A percentile compares a stretch with the other conserved stretches of the same genome.
These are phyloP conservation scores for Auricularia sp. DNA, from an alignment of 768 basidiomycete genomes.

Conservation along the genomic window DNA sequence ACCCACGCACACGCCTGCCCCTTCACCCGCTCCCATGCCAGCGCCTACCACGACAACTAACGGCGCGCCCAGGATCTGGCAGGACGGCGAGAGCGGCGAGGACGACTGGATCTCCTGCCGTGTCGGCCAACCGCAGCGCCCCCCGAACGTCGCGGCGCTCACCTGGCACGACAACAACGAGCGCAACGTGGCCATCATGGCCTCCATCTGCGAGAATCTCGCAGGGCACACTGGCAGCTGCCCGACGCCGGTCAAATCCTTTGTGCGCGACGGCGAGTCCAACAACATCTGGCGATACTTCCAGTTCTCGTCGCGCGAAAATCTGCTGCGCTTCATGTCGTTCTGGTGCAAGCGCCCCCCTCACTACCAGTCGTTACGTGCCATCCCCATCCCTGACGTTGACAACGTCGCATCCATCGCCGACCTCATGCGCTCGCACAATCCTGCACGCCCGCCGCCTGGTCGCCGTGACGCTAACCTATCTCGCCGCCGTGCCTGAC, in stretches of 20 bases:
- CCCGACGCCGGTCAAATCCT: not conserved
- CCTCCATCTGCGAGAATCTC: not conserved
- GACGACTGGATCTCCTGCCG: not conserved
- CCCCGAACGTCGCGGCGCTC: not conserved
- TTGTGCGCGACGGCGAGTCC: not conserved
- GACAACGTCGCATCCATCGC: not conserved
- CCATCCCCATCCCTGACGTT: not conserved
- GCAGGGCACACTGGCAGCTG: not conserved
- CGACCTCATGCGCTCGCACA: not conserved
- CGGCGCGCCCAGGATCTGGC: not conserved
- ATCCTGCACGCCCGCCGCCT: not conserved
- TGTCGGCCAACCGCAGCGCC: not conserved
- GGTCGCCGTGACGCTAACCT: not conserved
- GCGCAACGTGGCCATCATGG: not conserved
- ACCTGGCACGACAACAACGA: not conserved
- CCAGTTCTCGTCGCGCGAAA: not conserved
- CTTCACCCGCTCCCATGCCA: not conserved
- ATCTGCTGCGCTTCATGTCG: not conserved
- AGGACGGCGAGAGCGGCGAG: not conserved
- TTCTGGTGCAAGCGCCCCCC: not conserved
- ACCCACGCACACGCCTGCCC: not conserved
- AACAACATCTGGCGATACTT: not conserved
- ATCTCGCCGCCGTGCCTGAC: not conserved
- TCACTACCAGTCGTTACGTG: not conserved
- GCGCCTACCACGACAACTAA: not conserved